These are phyloP conservation scores for Trichoderma arundinaceum DNA, from an alignment of 2,329 filamentous ascomycete species.

Conservation along the genomic window DNA sequence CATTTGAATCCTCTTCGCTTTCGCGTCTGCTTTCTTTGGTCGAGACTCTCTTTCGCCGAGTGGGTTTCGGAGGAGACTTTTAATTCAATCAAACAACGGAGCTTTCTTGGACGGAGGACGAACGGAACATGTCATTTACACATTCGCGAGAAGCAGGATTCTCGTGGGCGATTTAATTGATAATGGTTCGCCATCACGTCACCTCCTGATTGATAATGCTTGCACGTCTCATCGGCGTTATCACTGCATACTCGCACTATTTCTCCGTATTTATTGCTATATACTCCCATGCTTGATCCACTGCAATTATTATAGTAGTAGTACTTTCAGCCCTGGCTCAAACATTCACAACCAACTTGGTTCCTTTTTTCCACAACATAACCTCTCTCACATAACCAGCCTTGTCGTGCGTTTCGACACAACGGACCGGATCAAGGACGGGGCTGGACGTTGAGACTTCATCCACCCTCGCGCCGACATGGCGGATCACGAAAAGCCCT, in stretches of 20 bases:
- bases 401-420: too few relatives aligned
- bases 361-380: neutral
- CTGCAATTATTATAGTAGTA: too few relatives aligned
- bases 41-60: neutral
- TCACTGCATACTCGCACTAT: neutral
- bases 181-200: constrained; percentile 22
- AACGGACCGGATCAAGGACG: neutral
- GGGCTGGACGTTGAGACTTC: constrained; percentile 16
- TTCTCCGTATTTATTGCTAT: neutral
- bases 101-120: neutral
- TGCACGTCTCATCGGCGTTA: neutral
- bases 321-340: too few relatives aligned
- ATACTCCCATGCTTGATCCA: neutral
- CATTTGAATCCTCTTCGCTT: neutral
- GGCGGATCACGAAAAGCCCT: constrained; percentile 10
- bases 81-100: neutral
- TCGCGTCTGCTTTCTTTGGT: neutral
- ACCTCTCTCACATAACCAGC: neutral
- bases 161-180: neutral
- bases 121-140: neutral
- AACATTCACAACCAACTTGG: too few relatives aligned
- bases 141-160: neutral
- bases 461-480: constrained; percentile 21
- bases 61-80: neutral
- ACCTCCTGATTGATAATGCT: constrained; percentile 20